Conservation (phyloP, 805 yeast genomes). For the Metschnikowia drakensbergensis region DNA sequence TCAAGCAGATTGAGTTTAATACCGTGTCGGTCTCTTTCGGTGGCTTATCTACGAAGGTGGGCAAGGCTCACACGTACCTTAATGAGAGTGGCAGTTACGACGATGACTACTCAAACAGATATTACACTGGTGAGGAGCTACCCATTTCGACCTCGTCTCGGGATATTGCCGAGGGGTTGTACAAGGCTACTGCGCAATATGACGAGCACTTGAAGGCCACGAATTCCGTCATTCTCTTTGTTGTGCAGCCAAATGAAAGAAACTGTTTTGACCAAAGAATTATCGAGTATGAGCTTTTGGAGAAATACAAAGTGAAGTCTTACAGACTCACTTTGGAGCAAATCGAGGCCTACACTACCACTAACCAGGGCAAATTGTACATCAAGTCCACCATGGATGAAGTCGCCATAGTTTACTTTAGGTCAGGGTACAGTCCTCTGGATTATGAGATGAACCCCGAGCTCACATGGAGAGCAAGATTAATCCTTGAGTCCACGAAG, state of each 20-base stretch:
- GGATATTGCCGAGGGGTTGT: constrained; percentile 65
- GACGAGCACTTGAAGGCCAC: constrained; percentile 20
- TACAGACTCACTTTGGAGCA: constrained; percentile 66
- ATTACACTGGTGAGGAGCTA: constrained; percentile 46
- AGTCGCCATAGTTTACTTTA: constrained; percentile 82
- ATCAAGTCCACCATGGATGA: constrained; percentile 58
- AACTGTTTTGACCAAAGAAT: constrained; percentile 90
- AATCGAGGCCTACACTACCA: constrained; percentile 41
- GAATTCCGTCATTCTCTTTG: constrained; percentile 58
- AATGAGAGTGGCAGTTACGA: constrained; percentile 58
- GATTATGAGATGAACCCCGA: constrained; percentile 61
- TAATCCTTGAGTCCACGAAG: constrained; percentile 61
- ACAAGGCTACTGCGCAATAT: constrained; percentile 61
- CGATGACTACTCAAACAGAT: constrained; percentile 35
- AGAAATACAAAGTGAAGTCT: constrained; percentile 53
- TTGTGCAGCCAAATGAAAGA: constrained; percentile 81
- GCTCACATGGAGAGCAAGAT: constrained; percentile 74
- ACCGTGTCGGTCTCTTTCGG: constrained; percentile 96
- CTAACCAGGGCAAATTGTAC: constrained; percentile 46
- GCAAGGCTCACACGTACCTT: constrained; percentile 66
- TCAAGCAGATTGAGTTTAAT: constrained; percentile 95
- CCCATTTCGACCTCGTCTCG: constrained; percentile 66
- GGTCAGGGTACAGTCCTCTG: constrained; percentile 83
- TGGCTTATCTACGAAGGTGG: constrained; percentile 78
- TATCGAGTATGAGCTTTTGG: constrained; percentile 66